Percentiles rank a stretch among this genome's conserved stretches.
Conservation (phyloP, 441 rosid species). For the Syzygium syzygioides region DNA sequence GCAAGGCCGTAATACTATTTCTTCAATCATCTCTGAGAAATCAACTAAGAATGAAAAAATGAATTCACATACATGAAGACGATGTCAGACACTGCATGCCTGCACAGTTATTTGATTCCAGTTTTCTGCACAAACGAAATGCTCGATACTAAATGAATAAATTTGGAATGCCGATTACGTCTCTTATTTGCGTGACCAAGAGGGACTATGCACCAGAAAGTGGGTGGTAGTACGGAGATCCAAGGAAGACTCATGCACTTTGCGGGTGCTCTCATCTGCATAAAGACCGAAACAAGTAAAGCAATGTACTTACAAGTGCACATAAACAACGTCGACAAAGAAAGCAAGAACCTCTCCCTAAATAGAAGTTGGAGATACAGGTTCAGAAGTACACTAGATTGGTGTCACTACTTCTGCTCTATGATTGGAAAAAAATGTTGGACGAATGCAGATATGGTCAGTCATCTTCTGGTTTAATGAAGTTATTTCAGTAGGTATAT, state of each 20-base stretch:
- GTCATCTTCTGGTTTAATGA: not conserved
- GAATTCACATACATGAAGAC: not conserved
- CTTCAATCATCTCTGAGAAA: not conserved
- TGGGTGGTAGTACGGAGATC: constrained; percentile 53
- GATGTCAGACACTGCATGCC: not conserved
- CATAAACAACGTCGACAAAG: not conserved
- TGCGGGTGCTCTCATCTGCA: constrained; percentile 36
- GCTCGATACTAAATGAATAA: not conserved
- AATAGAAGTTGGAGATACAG: not conserved
- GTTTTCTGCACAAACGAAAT: not conserved
- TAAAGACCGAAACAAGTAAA: constrained; percentile 24
- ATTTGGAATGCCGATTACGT: not conserved
- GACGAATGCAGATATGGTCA: not conserved
- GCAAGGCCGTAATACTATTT: not conserved
- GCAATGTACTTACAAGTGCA: not conserved
- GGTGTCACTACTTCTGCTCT: not conserved
- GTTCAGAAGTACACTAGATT: not conserved
- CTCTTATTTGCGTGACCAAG: constrained; percentile 25
- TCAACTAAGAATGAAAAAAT: not conserved
- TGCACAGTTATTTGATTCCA: not conserved
- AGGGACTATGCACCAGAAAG: constrained; percentile 26
- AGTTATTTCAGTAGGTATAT: not conserved
- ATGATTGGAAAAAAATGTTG: not conserved
- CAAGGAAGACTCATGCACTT: constrained; percentile 33
- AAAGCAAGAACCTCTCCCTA: not conserved